Evolutionary conservation across 2,329 filamentous ascomycete species (phyloP), one percentile per base, ranked within the genome.

Genomic region (Teratosphaeriaceae sp.): DNA sequence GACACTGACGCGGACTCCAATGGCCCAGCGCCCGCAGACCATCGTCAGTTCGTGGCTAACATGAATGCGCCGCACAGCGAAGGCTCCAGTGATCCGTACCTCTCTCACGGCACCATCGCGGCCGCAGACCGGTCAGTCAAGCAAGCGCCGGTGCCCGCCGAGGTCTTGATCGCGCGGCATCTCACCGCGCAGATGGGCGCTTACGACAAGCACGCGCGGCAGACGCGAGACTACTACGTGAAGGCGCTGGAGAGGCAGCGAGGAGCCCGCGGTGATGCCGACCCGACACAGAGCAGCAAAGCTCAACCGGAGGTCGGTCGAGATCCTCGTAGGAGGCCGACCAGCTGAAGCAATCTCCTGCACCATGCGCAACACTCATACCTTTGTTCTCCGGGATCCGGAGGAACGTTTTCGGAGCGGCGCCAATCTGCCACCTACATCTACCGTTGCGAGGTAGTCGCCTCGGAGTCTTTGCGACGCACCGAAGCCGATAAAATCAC

Each of bases 191-290:
- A 42, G 18, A 38, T 57, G 8, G 46, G 44, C 3, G 36, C 36
- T 12, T 57, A 57, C 34, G 53, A 57, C 18, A 23, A 41, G 19
- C 49, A 48, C 24, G 53, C 52, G 6, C 29, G 27, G 29, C 30
- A 31, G 19, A 35, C 42, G 9, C 42, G 30, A 19, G 47, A 51
- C 19, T 50, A 48, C 40, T 56, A 55, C 33, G 33, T 40, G 16
- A 42, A 47, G 21, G 52, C 53, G 3, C 35, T 55, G 21, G 34
- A 45, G 21, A 18, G 40, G 22, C 27, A 39, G 15, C 4, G 27
- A 29, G 16, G 13, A 12, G 23, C 11, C 7, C 35, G 38, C 7
- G 29, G 21, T 9, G 29, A 21, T 27, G 11, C 20, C 6, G 18
- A 13, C n/a, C 26, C 23, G 31, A 15, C 11, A 8, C 27, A 33